A percentile compares a stretch with the other conserved stretches of the same genome.
Conservation (phyloP, 2,329 filamentous ascomycete genomes). For the Fusarium sp. region DNA sequence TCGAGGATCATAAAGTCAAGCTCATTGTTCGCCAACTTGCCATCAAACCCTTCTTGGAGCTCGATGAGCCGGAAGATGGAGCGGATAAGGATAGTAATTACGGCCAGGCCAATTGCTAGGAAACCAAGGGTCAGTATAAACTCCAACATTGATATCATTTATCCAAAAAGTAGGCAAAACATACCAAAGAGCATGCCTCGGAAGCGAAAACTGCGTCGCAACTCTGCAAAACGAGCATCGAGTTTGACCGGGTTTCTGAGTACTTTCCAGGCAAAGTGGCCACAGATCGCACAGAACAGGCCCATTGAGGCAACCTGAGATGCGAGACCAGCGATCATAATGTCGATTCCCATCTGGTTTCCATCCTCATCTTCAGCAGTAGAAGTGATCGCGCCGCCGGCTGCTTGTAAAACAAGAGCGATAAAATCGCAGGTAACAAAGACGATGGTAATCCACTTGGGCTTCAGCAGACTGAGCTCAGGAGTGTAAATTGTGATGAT, state of each 20-base stretch:
- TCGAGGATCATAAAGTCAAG: conserved; percentile 41
- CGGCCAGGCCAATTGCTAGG: neutral
- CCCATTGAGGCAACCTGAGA: conserved; percentile 37
- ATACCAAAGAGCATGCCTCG: conserved; percentile 11
- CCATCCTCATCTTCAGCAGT: conserved; percentile 9
- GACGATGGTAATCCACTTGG: conserved; percentile 30
- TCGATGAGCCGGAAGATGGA: conserved; percentile 39
- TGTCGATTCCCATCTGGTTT: conserved; percentile 36
- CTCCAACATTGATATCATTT: no score
- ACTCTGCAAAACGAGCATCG: conserved; percentile 4
- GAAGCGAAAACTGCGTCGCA: conserved; percentile 18
- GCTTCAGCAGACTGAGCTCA: conserved; percentile 28
- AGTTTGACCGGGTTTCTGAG: no score
- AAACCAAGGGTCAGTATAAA: no score
- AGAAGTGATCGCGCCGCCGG: conserved; percentile 37
- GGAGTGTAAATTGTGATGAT: conserved; percentile 44
- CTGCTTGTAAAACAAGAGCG: conserved; percentile 36
- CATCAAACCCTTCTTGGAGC: conserved; percentile 34
- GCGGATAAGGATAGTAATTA: conserved; percentile 20
- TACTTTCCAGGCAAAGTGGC: no score
- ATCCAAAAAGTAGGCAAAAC: neutral
- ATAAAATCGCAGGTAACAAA: conserved; percentile 39
- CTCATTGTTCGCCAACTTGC: conserved; percentile 37
- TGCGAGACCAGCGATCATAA: conserved; percentile 39
- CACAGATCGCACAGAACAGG: conserved; percentile 11